Conservation (phyloP, 345 rosid genomes). For the Erodium maritimum region DNA sequence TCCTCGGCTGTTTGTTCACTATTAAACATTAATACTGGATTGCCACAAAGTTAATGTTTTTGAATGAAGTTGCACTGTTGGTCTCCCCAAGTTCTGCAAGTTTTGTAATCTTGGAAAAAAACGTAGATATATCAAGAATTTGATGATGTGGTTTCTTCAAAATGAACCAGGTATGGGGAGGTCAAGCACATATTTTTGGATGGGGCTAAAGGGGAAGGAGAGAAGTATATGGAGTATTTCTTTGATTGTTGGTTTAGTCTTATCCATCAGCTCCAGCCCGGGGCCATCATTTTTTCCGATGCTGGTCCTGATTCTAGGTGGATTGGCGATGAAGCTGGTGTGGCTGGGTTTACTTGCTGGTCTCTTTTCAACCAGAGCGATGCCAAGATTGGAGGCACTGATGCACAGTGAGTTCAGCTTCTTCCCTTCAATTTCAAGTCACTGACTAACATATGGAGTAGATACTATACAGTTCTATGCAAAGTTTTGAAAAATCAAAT, state of each 20-base stretch:
- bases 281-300: conserved; percentile 69
- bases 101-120: neutral
- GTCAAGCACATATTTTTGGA: conserved; percentile 68
- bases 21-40: no score
- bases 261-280: conserved; percentile 67
- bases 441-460: neutral
- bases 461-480: neutral
- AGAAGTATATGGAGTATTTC: conserved; percentile 63
- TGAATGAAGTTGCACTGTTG: no score
- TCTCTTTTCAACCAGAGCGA: conserved; percentile 60
- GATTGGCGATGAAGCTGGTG: conserved; percentile 76
- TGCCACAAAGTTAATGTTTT: neutral
- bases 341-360: conserved; percentile 68
- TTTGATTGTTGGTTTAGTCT: conserved; percentile 72
- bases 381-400: conserved; percentile 46
- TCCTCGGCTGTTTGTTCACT: no score
- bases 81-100: neutral
- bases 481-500: neutral
- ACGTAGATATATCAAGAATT: neutral
- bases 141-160: neutral
- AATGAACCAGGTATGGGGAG: conserved; percentile 59
- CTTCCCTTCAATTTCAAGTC: neutral
- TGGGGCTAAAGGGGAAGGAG: conserved; percentile 78
- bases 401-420: conserved; percentile 41
- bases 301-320: conserved; percentile 78